Base-by-base conservation (phyloP, 2,329 filamentous ascomycete genomes). In the Sclerotinia spermophila region DNA sequence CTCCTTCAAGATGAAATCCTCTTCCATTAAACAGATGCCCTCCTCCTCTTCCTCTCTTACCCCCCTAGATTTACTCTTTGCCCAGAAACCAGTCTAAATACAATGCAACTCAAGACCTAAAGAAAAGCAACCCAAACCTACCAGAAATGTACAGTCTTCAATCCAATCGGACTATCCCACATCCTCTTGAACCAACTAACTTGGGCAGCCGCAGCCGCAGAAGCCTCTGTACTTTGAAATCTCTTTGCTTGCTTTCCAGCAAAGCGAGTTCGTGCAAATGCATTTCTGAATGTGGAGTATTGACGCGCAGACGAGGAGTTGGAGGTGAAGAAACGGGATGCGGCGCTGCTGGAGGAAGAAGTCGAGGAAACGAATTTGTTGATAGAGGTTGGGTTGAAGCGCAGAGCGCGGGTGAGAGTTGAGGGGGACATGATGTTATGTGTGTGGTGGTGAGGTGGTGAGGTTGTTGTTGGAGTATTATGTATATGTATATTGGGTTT, bases 141-240 rank as follows among this genome's bases (percentile, higher is more conserved):
- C 95, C 96, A 99, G 84, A 99, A 99, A 83, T 99, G 96, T 78
- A 99, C 96, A 73, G 96, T 99, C 90, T 94, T 94, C 77, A 94
- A 77, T 67, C 92, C 92, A 74, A 94, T 82, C 73, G 92, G 91
- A 81, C 91, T 93, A 81, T 93, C 89, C 91, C 90, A 94, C 86
- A 96, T 88, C 82, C 89, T 89, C 85, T 90, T 89, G 81, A 96
- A 89, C 85, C 86, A 90, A 79, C 83, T 83, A 30, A 40, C 66
- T 38, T 68, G 66, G 73, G 55, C 80, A 72, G 81, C 80, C 76
- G 82, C 80, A 75, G 81, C 75, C 74, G 90, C 90, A 1, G 90
- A 90, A 0, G 81, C 73, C 59, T 90, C 90, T 19, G 68, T 70
- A 27, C 45, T 56, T 82, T 92, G 89, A 81, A 87, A 93, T 80